Percentiles rank a stretch among this genome's conserved stretches.
These are phyloP conservation scores for Agapanthus africanus DNA, from an alignment of 106 monocot genomes.

Conservation along the genomic window DNA sequence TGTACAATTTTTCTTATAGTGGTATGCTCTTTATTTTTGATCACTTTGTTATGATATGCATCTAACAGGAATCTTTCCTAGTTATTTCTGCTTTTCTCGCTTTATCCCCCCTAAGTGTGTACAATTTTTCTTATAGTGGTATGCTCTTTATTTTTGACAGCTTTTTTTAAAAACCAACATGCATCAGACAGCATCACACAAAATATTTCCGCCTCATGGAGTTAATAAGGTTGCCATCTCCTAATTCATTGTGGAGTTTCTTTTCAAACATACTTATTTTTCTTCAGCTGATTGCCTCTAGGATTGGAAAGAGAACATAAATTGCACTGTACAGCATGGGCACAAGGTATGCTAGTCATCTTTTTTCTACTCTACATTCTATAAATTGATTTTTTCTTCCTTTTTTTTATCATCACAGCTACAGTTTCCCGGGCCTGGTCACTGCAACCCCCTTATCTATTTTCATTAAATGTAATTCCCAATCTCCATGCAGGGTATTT, in stretches of 20 bases:
- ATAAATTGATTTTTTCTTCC: too few relatives aligned
- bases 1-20: neutral
- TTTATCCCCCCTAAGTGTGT: neutral
- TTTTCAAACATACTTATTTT: neutral
- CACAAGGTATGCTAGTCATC: conserved; percentile 18
- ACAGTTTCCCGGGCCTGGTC: too few relatives aligned
- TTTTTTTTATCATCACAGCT: neutral
- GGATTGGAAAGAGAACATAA: conserved; percentile 20
- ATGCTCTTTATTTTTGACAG: conserved; percentile 2
- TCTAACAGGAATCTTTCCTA: neutral
- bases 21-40: neutral
- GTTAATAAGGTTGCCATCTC: conserved; percentile 11
- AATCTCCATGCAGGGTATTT: neutral
- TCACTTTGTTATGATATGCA: too few relatives aligned
- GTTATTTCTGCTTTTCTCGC: neutral
- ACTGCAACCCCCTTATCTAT: too few relatives aligned
- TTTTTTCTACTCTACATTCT: too few relatives aligned
- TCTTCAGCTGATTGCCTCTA: conserved; percentile 8
- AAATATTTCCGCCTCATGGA: neutral
- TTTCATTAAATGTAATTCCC: neutral
- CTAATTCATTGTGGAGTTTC: neutral
- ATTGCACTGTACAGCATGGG: conserved; percentile 4
- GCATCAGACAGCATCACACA: neutral
- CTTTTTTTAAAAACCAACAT: conserved; percentile 15
- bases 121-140: neutral